These are phyloP conservation scores for Bruguiera parviflora DNA, from an alignment of 345 rosid genomes.

Conservation along the genomic window DNA sequence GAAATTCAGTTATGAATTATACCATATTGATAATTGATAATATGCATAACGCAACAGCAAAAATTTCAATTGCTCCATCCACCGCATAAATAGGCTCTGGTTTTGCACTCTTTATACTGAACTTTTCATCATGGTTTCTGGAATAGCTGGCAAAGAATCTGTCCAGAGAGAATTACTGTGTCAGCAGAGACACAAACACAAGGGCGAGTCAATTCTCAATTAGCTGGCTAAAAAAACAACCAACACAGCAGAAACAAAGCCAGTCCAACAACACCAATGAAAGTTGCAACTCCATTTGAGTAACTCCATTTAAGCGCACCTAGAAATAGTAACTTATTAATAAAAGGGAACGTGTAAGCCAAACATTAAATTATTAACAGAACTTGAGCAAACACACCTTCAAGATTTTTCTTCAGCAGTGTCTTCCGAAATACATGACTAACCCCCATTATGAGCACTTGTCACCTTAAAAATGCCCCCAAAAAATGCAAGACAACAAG, in stretches of 20 bases:
- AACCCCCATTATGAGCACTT: conserved; percentile 21
- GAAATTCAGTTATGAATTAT: conserved; percentile 20
- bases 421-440: conserved; percentile 32
- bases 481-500: background rate
- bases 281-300: conserved; percentile 31
- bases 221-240: conserved; percentile 77
- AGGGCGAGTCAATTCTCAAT: background rate
- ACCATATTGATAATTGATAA: background rate
- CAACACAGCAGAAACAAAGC: conserved; percentile 73
- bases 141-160: conserved; percentile 84
- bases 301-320: conserved; percentile 97
- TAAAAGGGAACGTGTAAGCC: conserved; percentile 1
- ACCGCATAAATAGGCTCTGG: conserved; percentile 49
- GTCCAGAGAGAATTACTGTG: background rate
- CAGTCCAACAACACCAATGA: conserved; percentile 88
- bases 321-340: conserved; percentile 18
- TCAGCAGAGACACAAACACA: background rate
- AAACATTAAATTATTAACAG: conserved; percentile 5
- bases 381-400: conserved; percentile 22
- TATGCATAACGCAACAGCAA: conserved; percentile 72
- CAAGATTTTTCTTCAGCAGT: conserved; percentile 34
- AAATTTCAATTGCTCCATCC: conserved; percentile 67
- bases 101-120: conserved; percentile 59
- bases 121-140: conserved; percentile 32
- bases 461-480: conserved; percentile 18